Conservation (phyloP, 1,284 basidiomycete species). For the Rhodotorula sp. region DNA sequence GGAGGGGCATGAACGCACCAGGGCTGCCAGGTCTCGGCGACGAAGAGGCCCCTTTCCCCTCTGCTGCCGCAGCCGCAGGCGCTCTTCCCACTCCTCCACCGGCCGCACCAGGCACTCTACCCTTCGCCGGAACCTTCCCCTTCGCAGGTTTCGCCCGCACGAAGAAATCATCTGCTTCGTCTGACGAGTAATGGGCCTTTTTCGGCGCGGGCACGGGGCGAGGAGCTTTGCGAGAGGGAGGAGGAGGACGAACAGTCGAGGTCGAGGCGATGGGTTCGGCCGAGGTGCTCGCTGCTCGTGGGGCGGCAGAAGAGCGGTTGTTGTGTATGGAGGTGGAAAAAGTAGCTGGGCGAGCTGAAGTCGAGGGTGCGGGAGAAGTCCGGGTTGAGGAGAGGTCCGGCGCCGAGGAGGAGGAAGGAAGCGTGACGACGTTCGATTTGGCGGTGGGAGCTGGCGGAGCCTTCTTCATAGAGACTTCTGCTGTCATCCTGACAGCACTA, state of each 20-base stretch:
- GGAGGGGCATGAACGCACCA: neutral
- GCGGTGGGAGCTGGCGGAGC: neutral
- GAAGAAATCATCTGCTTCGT: constrained; percentile 33
- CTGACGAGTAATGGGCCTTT: constrained; percentile 4
- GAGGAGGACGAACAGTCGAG: neutral
- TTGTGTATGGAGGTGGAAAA: no score
- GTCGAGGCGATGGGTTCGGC: neutral
- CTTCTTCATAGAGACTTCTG: neutral
- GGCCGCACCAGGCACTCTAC: neutral
- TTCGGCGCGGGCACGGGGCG: neutral
- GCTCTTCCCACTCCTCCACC: no score
- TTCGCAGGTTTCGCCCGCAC: neutral
- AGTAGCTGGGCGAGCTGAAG: neutral
- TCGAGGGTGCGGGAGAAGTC: neutral
- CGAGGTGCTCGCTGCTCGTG: neutral
- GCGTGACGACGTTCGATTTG: neutral
- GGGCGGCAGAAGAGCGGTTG: neutral
- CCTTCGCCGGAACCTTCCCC: neutral
- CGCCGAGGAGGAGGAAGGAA: neutral
- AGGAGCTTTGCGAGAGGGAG: neutral
- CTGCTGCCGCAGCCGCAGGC: neutral
- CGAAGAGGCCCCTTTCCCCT: neutral
- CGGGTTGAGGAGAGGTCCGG: neutral
- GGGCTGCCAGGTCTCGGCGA: neutral
- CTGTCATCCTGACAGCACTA: neutral